A percentile compares a stretch with the other conserved stretches of the same genome.
These are phyloP conservation scores for Moesziomyces antarcticus DNA, from an alignment of 1,284 basidiomycete species.

Conservation along the genomic window DNA sequence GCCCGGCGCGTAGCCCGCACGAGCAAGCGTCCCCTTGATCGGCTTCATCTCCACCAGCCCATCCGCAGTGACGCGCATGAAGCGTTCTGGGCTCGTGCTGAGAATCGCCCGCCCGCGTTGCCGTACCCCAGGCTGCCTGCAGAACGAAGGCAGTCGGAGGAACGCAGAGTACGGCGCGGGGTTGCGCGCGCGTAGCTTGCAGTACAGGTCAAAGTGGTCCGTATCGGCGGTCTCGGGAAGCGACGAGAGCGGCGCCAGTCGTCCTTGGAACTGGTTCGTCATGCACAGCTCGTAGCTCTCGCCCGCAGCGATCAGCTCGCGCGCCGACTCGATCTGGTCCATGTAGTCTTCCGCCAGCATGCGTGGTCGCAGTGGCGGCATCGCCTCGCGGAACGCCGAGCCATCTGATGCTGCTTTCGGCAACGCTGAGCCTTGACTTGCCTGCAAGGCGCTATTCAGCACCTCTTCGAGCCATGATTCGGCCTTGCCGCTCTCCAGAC, in stretches of 20 bases:
- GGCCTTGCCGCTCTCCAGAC: slow-evolving; percentile 9
- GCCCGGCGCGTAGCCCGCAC: slow-evolving; percentile 60
- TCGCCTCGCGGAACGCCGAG: slow-evolving; percentile 38
- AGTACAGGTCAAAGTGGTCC: slow-evolving; percentile 60
- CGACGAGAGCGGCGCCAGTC: slow-evolving; percentile 34
- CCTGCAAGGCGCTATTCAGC: slow-evolving; percentile 2
- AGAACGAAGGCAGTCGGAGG: slow-evolving; percentile 76
- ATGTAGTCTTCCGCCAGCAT: slow-evolving; percentile 73
- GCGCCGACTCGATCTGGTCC: slow-evolving; percentile 77
- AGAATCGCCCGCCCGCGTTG: slow-evolving; percentile 73
- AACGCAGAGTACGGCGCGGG: slow-evolving; percentile 92
- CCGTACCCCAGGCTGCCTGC: not conserved
- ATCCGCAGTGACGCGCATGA: slow-evolving; percentile 82
- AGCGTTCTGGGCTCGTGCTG: slow-evolving; percentile 88
- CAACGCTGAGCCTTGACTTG: not conserved
- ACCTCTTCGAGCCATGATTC: slow-evolving; percentile 30
- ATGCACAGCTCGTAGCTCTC: slow-evolving; percentile 97
- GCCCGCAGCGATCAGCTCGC: slow-evolving; percentile 81
- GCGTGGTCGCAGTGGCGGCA: slow-evolving; percentile 23
- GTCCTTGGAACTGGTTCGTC: slow-evolving; percentile 76
- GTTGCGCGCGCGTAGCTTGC: slow-evolving; percentile 74
- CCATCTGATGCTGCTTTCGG: slow-evolving; percentile 13
- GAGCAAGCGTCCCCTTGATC: slow-evolving; percentile 82
- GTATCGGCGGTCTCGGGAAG: slow-evolving; percentile 11
- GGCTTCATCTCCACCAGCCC: slow-evolving; percentile 85